Conservation (phyloP, 2,329 filamentous ascomycete species). For the Hymenoscyphus fraxineus region DNA sequence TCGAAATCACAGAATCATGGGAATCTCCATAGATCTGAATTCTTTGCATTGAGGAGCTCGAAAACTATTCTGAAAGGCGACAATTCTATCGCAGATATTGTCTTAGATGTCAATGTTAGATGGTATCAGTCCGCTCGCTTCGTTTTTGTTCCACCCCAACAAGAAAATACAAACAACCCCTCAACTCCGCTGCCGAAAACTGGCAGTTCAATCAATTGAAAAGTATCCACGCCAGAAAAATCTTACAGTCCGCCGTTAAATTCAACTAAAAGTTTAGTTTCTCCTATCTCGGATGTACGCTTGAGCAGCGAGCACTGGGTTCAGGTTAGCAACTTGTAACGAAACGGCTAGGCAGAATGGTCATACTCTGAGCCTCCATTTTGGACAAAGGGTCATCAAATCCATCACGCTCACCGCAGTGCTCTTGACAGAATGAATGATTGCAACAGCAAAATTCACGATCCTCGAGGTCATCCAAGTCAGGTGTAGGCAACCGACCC, state of each 20-base stretch:
- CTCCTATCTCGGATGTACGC: constrained; percentile 9
- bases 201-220: background rate
- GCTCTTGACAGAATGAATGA: constrained; percentile 3
- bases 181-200: background rate
- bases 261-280: background rate
- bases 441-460: constrained; percentile 10
- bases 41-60: background rate
- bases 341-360: background rate
- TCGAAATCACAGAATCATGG: background rate
- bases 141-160: background rate
- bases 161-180: background rate
- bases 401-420: background rate
- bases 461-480: constrained; percentile 13
- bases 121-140: too few species aligned
- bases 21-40: background rate
- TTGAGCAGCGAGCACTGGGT: constrained; percentile 13
- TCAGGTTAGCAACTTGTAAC: constrained; percentile 1
- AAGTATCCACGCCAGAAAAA: background rate
- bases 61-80: background rate
- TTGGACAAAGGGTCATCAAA: background rate
- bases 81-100: too few species aligned
- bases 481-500: constrained; percentile 11
- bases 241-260: background rate
- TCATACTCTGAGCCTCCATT: constrained; percentile 11
- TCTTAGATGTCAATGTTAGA: too few species aligned